Evolutionary conservation across 2,329 filamentous ascomycete genomes (phyloP).

Genomic region (Talaromyces sp.): DNA sequence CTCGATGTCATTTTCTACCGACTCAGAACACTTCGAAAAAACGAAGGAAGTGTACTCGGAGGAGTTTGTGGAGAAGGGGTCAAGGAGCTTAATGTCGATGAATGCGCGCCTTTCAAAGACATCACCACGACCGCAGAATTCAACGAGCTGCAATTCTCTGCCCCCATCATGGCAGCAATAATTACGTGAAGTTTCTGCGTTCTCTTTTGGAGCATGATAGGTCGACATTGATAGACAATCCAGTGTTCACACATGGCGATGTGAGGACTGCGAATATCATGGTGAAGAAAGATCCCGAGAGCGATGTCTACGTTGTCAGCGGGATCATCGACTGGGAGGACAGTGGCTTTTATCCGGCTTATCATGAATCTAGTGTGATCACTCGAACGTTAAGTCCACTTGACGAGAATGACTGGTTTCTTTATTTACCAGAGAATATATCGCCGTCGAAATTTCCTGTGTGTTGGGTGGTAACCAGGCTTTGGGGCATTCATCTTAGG

Average conservation of each 20-base stretch:
- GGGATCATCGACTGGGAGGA: constrained; percentile 30
- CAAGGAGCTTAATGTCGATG: constrained; percentile 19
- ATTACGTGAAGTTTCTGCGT: constrained; percentile 21
- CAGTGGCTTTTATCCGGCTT: constrained; percentile 27
- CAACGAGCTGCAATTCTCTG: constrained; percentile 21
- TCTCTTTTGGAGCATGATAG: constrained; percentile 16
- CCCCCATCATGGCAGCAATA: constrained; percentile 16
- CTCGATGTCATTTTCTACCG: constrained; percentile 14
- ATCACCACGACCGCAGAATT: constrained; percentile 19
- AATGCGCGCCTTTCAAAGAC: constrained; percentile 17
- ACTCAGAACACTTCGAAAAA: constrained; percentile 18
- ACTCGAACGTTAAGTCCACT: constrained; percentile 16
- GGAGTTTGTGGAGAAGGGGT: constrained; percentile 23
- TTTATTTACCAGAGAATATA: constrained; percentile 22
- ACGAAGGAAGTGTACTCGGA: constrained; percentile 17
- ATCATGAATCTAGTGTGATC: constrained; percentile 23
- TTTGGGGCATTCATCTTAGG: constrained; percentile 16
- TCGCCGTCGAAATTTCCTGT: constrained; percentile 19
- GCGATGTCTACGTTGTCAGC: constrained; percentile 15
- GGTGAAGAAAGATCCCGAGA: constrained; percentile 16
- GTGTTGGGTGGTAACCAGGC: constrained; percentile 19
- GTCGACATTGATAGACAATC: constrained; percentile 10
- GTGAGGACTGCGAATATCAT: constrained; percentile 18
- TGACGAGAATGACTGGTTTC: constrained; percentile 25
- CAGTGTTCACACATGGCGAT: constrained; percentile 27